Evolutionary conservation across 768 basidiomycete genomes (phyloP).

Genomic region (Boletus sensibilis): DNA sequence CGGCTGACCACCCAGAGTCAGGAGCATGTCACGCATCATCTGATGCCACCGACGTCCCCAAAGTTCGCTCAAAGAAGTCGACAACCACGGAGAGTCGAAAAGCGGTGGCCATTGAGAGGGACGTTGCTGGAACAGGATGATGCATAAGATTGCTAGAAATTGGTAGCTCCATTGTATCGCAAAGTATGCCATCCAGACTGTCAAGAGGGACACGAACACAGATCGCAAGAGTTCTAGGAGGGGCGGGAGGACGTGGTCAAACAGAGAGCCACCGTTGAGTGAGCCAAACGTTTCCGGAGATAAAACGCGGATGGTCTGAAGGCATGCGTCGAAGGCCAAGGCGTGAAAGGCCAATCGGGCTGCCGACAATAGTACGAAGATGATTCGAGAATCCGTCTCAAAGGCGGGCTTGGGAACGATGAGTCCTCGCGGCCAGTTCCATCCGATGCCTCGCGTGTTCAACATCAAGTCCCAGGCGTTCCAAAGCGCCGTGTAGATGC

Average conservation of each 20-base stretch:
- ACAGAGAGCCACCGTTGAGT: slow-evolving; percentile 37
- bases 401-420: slow-evolving; percentile 13
- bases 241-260: slow-evolving; percentile 32
- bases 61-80: slow-evolving; percentile 56
- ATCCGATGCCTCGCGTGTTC: slow-evolving; percentile 26
- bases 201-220: slow-evolving; percentile 40
- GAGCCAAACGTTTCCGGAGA: slow-evolving; percentile 40
- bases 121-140: slow-evolving; percentile 45
- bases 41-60: slow-evolving; percentile 71
- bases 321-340: slow-evolving; percentile 10
- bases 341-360: slow-evolving; percentile 2
- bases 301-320: slow-evolving; percentile 24
- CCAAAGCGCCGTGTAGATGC: slow-evolving; percentile 19
- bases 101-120: slow-evolving; percentile 60
- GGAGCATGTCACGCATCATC: slow-evolving; percentile 53
- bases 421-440: slow-evolving; percentile 24
- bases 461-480: slow-evolving; percentile 25
- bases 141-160: slow-evolving; percentile 40
- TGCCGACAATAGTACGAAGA: slow-evolving; percentile 16
- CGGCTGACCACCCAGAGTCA: slow-evolving; percentile 47
- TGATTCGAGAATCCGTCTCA: slow-evolving; percentile 14
- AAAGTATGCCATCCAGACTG: slow-evolving; percentile 46
- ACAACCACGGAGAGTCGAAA: slow-evolving; percentile 54
- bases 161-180: slow-evolving; percentile 46
- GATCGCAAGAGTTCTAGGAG: slow-evolving; percentile 39